Evolutionary conservation across 2,329 filamentous ascomycete species (phyloP).

Genomic region (Plenodomus biglobosus): DNA sequence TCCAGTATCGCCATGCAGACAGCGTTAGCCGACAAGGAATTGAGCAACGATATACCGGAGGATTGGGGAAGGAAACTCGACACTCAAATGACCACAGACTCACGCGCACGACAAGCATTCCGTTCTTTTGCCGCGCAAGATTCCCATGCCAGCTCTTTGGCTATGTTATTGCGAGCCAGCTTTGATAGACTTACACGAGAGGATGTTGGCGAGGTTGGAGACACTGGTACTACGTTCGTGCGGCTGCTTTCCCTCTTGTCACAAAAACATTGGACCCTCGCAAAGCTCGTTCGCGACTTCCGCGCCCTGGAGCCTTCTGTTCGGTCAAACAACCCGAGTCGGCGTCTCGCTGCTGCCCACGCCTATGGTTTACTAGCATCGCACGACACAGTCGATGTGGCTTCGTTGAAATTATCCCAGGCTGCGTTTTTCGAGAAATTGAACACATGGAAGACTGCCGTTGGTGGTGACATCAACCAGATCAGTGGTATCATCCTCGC

Average conservation of each 20-base stretch:
- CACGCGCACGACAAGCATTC: conserved; percentile 62
- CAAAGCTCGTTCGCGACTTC: conserved; percentile 37
- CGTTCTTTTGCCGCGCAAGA: conserved; percentile 50
- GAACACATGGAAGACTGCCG: conserved; percentile 58
- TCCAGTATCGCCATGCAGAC: conserved; percentile 62
- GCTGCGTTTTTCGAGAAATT: conserved; percentile 52
- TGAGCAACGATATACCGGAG: conserved; percentile 62
- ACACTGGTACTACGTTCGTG: conserved; percentile 54
- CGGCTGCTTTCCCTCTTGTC: conserved; percentile 59
- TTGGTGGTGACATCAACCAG: conserved; percentile 61
- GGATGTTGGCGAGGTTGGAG: conserved; percentile 45
- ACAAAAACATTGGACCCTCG: conserved; percentile 45
- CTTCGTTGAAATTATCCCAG: conserved; percentile 49
- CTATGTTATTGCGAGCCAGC: conserved; percentile 48
- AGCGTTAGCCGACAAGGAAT: conserved; percentile 52
- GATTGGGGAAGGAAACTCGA: conserved; percentile 86
- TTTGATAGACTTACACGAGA: conserved; percentile 50
- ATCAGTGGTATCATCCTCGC: conserved; percentile 63
- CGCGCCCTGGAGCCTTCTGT: conserved; percentile 61
- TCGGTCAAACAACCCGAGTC: conserved; percentile 69
- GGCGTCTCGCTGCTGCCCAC: conserved; percentile 67
- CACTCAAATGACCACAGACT: conserved; percentile 69
- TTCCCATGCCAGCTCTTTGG: conserved; percentile 41
- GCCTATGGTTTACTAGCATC: conserved; percentile 76
- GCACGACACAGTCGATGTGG: conserved; percentile 53